Conservation (phyloP, 345 rosid genomes). For the Linum lewisii region DNA sequence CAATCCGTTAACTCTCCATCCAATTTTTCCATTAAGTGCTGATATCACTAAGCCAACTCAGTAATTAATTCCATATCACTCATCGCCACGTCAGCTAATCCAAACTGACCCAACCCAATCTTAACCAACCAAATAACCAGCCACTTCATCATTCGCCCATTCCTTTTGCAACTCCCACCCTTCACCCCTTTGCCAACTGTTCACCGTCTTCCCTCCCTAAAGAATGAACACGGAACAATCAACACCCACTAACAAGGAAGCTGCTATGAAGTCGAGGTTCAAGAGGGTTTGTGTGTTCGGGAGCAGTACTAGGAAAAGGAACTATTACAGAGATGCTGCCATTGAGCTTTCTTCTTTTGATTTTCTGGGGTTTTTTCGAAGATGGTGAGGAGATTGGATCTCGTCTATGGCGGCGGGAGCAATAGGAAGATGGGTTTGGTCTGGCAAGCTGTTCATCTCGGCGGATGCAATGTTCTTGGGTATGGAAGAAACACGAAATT, state of each 20-base stretch:
- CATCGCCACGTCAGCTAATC: too few relatives aligned
- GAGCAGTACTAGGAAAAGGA: slow-evolving; percentile 22
- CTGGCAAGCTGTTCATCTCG: slow-evolving; percentile 65
- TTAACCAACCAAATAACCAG: too few relatives aligned
- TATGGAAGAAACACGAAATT: slow-evolving; percentile 14
- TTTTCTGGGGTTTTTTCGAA: slow-evolving; percentile 3
- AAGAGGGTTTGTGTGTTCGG: slow-evolving; percentile 25
- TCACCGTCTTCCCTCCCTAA: too few relatives aligned
- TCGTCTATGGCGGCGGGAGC: slow-evolving; percentile 96
- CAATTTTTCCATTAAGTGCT: too few relatives aligned
- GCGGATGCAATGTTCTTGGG: slow-evolving; percentile 93
- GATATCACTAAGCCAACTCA: too few relatives aligned
- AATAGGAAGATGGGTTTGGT: slow-evolving; percentile 91
- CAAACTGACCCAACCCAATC: too few relatives aligned
- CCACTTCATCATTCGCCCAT: too few relatives aligned
- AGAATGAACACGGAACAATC: slow-evolving; percentile 8
- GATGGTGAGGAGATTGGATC: slow-evolving; percentile 68
- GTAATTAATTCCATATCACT: too few relatives aligned
- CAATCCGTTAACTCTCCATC: too few relatives aligned
- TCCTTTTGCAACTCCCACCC: too few relatives aligned
- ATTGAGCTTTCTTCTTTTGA: not conserved
- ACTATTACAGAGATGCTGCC: slow-evolving; percentile 25
- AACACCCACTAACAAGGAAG: not conserved
- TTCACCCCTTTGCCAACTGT: too few relatives aligned
- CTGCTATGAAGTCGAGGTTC: slow-evolving; percentile 16